Percentiles rank a stretch among this genome's conserved stretches.
Evolutionary conservation across 179 eudicot genomes (phyloP).

Genomic region (Sideroxylon spinosum): DNA sequence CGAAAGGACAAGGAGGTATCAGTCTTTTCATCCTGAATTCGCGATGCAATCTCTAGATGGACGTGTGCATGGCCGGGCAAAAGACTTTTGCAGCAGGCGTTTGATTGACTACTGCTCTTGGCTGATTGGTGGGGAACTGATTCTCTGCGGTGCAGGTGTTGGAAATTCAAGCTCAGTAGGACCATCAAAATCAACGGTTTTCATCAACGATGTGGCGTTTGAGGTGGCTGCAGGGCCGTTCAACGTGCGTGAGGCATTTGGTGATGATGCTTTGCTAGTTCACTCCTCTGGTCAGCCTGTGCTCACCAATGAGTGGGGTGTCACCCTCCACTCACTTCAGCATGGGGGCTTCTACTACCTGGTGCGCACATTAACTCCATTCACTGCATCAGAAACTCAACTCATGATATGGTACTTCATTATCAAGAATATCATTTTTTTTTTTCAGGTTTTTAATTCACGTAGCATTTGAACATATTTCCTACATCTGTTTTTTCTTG

Average conservation of each 20-base stretch:
- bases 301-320: conserved; percentile 65
- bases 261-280: conserved; percentile 64
- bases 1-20: conserved; percentile 13
- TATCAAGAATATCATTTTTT: background rate
- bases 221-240: conserved; percentile 60
- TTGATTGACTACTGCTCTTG: conserved; percentile 41
- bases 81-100: background rate
- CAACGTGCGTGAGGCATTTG: conserved; percentile 65
- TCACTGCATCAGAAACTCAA: conserved; percentile 35
- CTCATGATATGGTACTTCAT: conserved; percentile 21
- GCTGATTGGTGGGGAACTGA: background rate
- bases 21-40: conserved; percentile 23
- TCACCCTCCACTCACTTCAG: conserved; percentile 61
- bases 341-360: conserved; percentile 65
- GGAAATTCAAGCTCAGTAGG: conserved; percentile 28
- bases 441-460: background rate
- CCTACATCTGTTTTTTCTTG: no score
- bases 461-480: no score
- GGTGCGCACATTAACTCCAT: conserved; percentile 37
- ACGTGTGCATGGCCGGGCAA: conserved; percentile 70
- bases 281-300: conserved; percentile 68
- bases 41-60: conserved; percentile 24
- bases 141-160: conserved; percentile 27
- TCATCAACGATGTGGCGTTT: conserved; percentile 66
- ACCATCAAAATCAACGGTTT: conserved; percentile 53